Evolutionary conservation across 2,329 filamentous ascomycete genomes (phyloP).

Genomic region (Verticillium albo-atrum): DNA sequence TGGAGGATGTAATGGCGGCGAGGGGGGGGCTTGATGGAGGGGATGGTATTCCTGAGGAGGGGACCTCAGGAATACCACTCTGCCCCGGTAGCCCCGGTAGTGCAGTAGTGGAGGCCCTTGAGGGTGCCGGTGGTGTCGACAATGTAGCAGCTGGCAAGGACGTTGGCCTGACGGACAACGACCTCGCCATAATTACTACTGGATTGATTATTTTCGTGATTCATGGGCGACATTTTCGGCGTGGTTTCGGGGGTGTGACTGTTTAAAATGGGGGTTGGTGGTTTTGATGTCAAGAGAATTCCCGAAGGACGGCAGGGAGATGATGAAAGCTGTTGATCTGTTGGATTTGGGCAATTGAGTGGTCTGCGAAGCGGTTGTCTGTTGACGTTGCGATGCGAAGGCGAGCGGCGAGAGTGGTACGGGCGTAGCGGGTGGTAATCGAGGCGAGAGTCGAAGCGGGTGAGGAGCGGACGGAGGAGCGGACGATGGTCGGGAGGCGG

Average conservation of each 20-base stretch:
- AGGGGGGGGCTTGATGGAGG: conserved; percentile 87
- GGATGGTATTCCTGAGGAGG: conserved; percentile 77
- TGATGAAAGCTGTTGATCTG: conserved; percentile 4
- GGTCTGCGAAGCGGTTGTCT: neutral
- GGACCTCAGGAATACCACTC: conserved; percentile 96
- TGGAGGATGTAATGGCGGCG: conserved; percentile 65
- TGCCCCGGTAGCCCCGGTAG: conserved; percentile 81
- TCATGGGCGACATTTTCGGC: conserved; percentile 64
- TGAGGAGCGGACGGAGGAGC: neutral
- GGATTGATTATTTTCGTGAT: conserved; percentile 62
- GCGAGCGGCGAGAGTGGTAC: neutral
- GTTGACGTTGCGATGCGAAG: neutral
- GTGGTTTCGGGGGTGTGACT: conserved; percentile 21
- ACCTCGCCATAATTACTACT: conserved; percentile 74
- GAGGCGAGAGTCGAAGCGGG: neutral
- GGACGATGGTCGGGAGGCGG: neutral
- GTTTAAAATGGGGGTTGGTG: conserved; percentile 12
- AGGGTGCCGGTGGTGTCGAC: conserved; percentile 70
- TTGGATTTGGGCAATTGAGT: neutral
- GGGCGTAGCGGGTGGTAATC: neutral
- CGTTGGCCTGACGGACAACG: conserved; percentile 61
- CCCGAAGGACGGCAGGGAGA: conserved; percentile 9
- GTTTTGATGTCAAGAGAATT: neutral
- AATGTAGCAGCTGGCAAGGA: conserved; percentile 89
- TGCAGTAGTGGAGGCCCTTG: conserved; percentile 90